A percentile compares a stretch with the other conserved stretches of the same genome.
Conservation (phyloP, 2,329 filamentous ascomycete genomes). For the Fusarium sp. region DNA sequence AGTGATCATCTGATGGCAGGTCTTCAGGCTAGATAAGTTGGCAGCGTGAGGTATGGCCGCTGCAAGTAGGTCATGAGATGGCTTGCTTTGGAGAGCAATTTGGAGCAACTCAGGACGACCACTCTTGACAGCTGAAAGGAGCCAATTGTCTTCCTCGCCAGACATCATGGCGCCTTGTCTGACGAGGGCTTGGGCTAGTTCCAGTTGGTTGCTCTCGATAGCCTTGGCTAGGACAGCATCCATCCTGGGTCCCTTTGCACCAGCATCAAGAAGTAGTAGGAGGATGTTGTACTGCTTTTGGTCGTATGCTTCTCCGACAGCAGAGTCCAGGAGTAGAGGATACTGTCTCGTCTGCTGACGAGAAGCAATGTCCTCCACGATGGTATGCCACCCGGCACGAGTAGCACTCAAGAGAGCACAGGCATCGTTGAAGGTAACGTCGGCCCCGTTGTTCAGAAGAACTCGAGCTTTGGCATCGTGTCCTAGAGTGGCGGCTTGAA, state of each 20-base stretch:
- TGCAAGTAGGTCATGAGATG: neutral
- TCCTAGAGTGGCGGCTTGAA: neutral
- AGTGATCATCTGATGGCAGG: constrained; percentile 3
- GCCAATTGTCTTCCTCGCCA: neutral
- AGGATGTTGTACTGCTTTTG: constrained; percentile 9
- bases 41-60: constrained; percentile 1
- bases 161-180: neutral
- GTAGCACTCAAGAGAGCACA: neutral
- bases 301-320: constrained; percentile 18
- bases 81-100: constrained; percentile 10
- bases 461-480: neutral
- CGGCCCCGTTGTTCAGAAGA: neutral
- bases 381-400: neutral
- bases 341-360: neutral
- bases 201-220: neutral
- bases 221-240: constrained; percentile 3
- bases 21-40: neutral
- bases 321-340: constrained; percentile 1
- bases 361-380: constrained; percentile 1
- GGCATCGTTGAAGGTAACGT: neutral
- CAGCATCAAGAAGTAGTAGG: neutral
- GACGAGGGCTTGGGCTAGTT: neutral
- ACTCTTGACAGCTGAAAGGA: constrained; percentile 1
- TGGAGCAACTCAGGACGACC: constrained; percentile 11
- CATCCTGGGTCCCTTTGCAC: constrained; percentile 17